Base-by-base conservation (phyloP, 352 stramenopile species). In the Pythium diclinum region DNA sequence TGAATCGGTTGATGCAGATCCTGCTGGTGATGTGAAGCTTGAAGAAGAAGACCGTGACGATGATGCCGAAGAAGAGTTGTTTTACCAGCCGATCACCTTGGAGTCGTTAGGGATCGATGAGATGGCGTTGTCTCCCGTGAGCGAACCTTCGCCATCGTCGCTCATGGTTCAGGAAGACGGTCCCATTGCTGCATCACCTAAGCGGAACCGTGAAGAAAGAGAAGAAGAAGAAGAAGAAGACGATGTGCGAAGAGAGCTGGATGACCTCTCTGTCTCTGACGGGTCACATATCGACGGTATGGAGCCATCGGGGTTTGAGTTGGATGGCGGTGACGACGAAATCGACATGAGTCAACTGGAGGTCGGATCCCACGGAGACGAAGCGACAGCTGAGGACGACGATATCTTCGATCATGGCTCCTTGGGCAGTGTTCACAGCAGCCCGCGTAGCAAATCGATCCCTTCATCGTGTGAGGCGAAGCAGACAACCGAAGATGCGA, bases 41-140 rank as follows among this genome's bases (percentile, higher is more conserved):
- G 4, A 59, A 3, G 2, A 61, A 11, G 13, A 61, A 30, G 42
- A 49, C 1, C 1, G 7, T 17, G 44, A 63, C 25, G 38, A 61
- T 8, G 30, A 46, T 6, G 55, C 71, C 11, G 34, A 65, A 14
- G 40, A 48, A 1, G 48, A 53, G 19, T 38, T 28, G 1, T 79
- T 68, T 36, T 49, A 49, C 42, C 46, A 70, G 30, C 68, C 78
- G 23, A 74, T 85, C 32, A 84, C 76, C 1, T 32, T 87, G 32
- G 60, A 56, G 19, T 81, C 75, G 3, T 62, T 85, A 36, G 77
- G 77, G 4, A 88, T 81, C 33, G 47, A 73, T 8, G 75, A 84
- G 59, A 32, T 85, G 14, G 66, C 82, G 48, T 19, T 84, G 3
- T 85, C 78, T 32, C 74, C 76, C 11, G 14, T 74, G 3, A 32